Base-by-base conservation (phyloP, 2,329 filamentous ascomycete species). In the Paracamarosporium sp. region DNA sequence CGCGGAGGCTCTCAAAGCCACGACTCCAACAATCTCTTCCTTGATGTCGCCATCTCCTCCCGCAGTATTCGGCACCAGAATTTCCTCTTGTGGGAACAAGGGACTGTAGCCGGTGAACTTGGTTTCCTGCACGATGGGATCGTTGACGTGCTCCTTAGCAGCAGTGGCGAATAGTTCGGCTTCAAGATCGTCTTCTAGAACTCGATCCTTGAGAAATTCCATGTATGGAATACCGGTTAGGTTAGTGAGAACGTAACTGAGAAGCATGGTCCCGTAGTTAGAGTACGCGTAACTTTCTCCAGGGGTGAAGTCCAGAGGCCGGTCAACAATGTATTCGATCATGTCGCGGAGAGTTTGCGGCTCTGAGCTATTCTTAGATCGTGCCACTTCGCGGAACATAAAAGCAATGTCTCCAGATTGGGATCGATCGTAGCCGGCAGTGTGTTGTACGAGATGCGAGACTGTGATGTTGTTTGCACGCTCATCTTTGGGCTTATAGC, bases 221-320 rank as follows among this genome's bases (percentile, higher is more conserved):
- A n/a, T 25, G 54, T 67, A 67, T 1, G 61, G 33, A 22, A 50
- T 41, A 24, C 57, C 63, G 4, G 66, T 63, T 13, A 66, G 30
- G 27, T 59, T 62, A 1, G 63, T 51, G 38, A 67, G 40, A 9
- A 65, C 43, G 41, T 62, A 63, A 41, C 61, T 63, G 12, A 67
- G 35, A 0, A 68, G 55, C 62, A 68, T 64, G 48, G 63, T 65
- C 3, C 60, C 61, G 45, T 61, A 67, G 54, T 68, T 68, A 3
- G 59, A 63, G 55, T 66, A 68, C 6, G 36, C 59, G 22, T 24
- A 43, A 47, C 63, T 45, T 51, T 40, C 25, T 9, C 64, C 64
- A 0, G 62, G 66, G 4, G 60, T 61, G 54, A 59, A 70, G 52
- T 68, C 64, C 11, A 68, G 56, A 12, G 60, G 61, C 27, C 46